These are phyloP conservation scores for Pleurotus salmoneostramineus DNA, from an alignment of 768 basidiomycete species.

Conservation along the genomic window DNA sequence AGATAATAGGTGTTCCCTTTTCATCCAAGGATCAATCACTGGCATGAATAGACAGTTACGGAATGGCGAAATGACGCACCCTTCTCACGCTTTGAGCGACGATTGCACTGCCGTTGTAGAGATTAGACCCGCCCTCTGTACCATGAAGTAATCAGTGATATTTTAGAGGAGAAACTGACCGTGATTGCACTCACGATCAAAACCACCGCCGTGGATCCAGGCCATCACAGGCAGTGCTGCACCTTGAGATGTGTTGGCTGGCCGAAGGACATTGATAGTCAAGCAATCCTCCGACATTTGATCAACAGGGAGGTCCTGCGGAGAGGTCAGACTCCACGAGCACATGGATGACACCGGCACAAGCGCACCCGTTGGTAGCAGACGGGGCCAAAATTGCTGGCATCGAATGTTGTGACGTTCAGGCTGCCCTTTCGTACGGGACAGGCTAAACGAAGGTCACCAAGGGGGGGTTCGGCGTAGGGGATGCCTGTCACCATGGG, in stretches of 20 bases:
- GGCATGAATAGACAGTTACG: background rate
- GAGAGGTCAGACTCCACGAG: background rate
- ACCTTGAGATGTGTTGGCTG: conserved; percentile 15
- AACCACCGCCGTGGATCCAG: conserved; percentile 41
- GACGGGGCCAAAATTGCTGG: conserved; percentile 20
- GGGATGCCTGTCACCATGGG: conserved; percentile 35
- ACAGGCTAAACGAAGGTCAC: conserved; percentile 38
- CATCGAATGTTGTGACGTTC: conserved; percentile 21
- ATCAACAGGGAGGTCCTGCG: conserved; percentile 7
- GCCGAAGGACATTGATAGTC: conserved; percentile 37
- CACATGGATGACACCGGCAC: background rate
- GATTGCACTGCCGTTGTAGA: conserved; percentile 26
- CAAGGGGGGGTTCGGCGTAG: conserved; percentile 52
- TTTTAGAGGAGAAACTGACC: conserved; percentile 14
- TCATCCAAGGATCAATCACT: background rate
- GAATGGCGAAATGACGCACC: conserved; percentile 10
- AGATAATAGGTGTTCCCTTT: conserved; percentile 38
- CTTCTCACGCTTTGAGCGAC: conserved; percentile 20
- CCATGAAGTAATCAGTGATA: background rate
- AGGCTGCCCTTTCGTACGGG: conserved; percentile 28
- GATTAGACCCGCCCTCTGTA: conserved; percentile 3
- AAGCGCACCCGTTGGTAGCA: conserved; percentile 22
- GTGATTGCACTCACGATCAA: conserved; percentile 10
- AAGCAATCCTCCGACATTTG: conserved; percentile 41
- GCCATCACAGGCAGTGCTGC: conserved; percentile 36